Conservation (phyloP, 1,284 basidiomycete species). For the Boletus smithii region DNA sequence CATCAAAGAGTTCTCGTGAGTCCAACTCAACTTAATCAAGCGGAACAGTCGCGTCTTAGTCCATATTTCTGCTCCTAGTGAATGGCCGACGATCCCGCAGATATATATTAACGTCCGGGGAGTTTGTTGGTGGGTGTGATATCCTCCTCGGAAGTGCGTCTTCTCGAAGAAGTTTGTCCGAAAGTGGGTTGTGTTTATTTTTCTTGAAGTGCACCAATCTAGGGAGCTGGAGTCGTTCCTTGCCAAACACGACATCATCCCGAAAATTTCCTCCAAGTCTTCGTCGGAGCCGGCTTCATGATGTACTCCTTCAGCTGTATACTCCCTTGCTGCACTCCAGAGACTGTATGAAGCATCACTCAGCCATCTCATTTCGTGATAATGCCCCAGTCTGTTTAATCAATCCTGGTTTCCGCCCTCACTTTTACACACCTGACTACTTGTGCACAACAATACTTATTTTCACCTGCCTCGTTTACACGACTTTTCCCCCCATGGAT, state of each 20-base stretch:
- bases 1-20: constrained; percentile 96
- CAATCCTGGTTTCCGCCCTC: too few species aligned
- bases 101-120: constrained; percentile 91
- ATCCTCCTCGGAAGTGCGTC: constrained; percentile 87
- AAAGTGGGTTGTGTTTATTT: neutral
- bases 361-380: too few species aligned
- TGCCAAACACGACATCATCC: constrained; percentile 68
- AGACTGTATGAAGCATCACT: neutral
- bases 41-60: neutral
- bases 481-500: too few species aligned
- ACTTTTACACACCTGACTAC: too few species aligned
- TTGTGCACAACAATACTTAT: too few species aligned
- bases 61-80: constrained; percentile 44
- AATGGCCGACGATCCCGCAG: constrained; percentile 98
- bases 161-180: neutral
- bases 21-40: constrained; percentile 11
- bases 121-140: constrained; percentile 97
- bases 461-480: too few species aligned
- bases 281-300: constrained; percentile 14
- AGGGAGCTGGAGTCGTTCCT: constrained; percentile 90
- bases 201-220: constrained; percentile 83
- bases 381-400: too few species aligned
- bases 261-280: constrained; percentile 25
- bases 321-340: neutral
- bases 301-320: constrained; percentile 2